Evolutionary conservation across 352 stramenopile genomes (phyloP), one percentile per base, ranked within the genome.

Genomic region (Pseudoperonospora humuli): DNA sequence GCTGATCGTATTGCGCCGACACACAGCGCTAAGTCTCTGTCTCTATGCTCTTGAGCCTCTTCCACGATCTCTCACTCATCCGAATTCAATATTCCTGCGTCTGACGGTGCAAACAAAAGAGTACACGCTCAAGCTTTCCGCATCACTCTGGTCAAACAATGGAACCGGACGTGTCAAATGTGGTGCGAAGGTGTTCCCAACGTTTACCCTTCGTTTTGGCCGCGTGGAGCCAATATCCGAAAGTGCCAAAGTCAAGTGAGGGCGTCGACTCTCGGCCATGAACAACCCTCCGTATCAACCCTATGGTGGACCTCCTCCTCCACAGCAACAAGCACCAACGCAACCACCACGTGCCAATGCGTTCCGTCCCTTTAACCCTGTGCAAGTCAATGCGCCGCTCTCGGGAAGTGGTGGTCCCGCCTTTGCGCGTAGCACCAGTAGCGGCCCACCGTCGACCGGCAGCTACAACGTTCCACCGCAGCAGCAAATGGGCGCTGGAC

Each of bases 321-420:
- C 53, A 45, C 57, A 63, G 35, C 53, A 71, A n/a, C 57, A 54
- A 34, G 46, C 25, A 9, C 59, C 54, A 31, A 52, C 54, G 36
- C 67, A 76, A 11, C 47, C 40, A 28, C 67, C 66, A 23, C 57
- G 42, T 6, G 46, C 61, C 7, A 51, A 59, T 42, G 60, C 69
- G 0, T 87, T 85, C 48, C 72, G 73, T 14, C 73, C 70, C 34
- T 86, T 88, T 36, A 86, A 88, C 53, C 69, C 77, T 2, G 68
- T 52, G 17, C 66, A 75, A 21, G 41, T 53, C 35, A 70, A 72
- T 35, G 43, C 64, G 29, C 66, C 66, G 41, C 51, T 58, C 8
- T 73, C 67, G 2, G 60, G 56, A 31, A 57, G 53, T 27, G 61
- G 54, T 32, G 50, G 37, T 10, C 42, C 48, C 3, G 34, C 42